phyloP scores from a whole-genome alignment of 2,329 filamentous ascomycete species.

The Neocatenulostroma microsporum region DNA sequence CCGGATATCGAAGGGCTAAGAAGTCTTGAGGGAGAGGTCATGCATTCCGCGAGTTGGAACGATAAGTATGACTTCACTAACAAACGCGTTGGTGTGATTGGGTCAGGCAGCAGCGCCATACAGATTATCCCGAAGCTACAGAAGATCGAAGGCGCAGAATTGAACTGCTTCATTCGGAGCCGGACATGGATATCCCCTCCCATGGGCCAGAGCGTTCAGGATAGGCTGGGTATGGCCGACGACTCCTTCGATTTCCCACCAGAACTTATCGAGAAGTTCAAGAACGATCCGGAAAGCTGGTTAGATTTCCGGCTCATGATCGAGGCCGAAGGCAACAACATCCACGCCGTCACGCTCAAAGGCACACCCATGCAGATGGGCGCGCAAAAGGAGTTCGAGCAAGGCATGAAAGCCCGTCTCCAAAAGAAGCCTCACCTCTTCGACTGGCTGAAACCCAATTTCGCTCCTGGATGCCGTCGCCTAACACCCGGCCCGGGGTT shows the following conservation, averaged over 20 bases:
- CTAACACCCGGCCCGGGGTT: constrained; percentile 46
- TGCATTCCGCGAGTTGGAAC: constrained; percentile 31
- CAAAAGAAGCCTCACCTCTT: constrained; percentile 33
- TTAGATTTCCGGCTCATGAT: constrained; percentile 38
- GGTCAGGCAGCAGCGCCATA: constrained; percentile 32
- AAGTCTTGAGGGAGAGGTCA: constrained; percentile 28
- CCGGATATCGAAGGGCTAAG: constrained; percentile 30
- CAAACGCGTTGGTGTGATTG: constrained; percentile 28
- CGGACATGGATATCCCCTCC: constrained; percentile 37
- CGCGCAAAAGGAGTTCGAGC: constrained; percentile 31
- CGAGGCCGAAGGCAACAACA: constrained; percentile 54
- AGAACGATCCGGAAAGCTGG: constrained; percentile 36
- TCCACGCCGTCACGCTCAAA: constrained; percentile 33
- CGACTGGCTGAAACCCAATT: constrained; percentile 35
- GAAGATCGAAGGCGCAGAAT: constrained; percentile 26
- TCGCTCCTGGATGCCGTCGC: constrained; percentile 41
- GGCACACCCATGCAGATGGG: constrained; percentile 32
- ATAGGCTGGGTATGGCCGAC: constrained; percentile 29
- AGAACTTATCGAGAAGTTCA: constrained; percentile 24
- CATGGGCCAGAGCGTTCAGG: constrained; percentile 33
- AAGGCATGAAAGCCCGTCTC: constrained; percentile 36
- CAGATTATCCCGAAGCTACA: constrained; percentile 33
- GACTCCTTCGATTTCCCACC: constrained; percentile 21
- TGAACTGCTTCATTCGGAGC: constrained; percentile 32
- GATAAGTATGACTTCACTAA: constrained; percentile 22